These are phyloP conservation scores for Neophaeococcomyces aloes DNA, from an alignment of 2,329 filamentous ascomycete genomes.

Conservation along the genomic window DNA sequence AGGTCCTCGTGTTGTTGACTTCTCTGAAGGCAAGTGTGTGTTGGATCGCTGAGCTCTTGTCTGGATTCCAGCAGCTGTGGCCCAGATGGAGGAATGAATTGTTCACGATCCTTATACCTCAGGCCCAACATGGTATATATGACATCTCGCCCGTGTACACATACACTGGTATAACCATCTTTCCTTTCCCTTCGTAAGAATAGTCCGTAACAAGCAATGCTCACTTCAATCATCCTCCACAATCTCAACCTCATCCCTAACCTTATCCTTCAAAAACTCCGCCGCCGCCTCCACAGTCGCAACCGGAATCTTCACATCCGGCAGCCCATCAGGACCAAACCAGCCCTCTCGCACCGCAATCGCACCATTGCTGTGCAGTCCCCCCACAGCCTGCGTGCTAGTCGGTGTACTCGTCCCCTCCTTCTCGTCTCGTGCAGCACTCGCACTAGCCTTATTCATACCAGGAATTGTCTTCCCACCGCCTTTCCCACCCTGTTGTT, in stretches of 20 bases:
- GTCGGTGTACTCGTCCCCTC: constrained; percentile 8
- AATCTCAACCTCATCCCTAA: constrained; percentile 41
- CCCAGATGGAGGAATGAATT: too few relatives aligned
- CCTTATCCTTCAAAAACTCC: constrained; percentile 40
- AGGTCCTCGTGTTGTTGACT: too few relatives aligned
- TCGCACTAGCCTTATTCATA: constrained; percentile 10
- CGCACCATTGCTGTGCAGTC: constrained; percentile 17
- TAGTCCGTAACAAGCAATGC: too few relatives aligned
- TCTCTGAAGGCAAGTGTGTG: too few relatives aligned
- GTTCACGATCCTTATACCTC: too few relatives aligned
- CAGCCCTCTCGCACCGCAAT: constrained; percentile 27
- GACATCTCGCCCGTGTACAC: too few relatives aligned
- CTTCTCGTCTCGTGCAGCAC: constrained; percentile 7
- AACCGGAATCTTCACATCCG: constrained; percentile 40
- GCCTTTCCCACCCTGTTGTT: constrained; percentile 19
- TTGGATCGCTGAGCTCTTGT: too few relatives aligned
- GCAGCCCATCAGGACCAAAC: constrained; percentile 27
- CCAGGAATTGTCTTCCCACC: constrained; percentile 13
- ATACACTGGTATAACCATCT: too few relatives aligned
- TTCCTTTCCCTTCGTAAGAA: too few relatives aligned
- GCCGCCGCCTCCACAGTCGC: constrained; percentile 41
- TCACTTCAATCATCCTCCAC: constrained; percentile 27
- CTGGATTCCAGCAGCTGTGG: too few relatives aligned
- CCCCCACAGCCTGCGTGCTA: constrained; percentile 4
- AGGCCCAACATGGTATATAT: too few relatives aligned